Evolutionary conservation across 768 basidiomycete genomes (phyloP), one percentile per base, ranked within the genome.

Genomic region (Coprinopsis sp.): DNA sequence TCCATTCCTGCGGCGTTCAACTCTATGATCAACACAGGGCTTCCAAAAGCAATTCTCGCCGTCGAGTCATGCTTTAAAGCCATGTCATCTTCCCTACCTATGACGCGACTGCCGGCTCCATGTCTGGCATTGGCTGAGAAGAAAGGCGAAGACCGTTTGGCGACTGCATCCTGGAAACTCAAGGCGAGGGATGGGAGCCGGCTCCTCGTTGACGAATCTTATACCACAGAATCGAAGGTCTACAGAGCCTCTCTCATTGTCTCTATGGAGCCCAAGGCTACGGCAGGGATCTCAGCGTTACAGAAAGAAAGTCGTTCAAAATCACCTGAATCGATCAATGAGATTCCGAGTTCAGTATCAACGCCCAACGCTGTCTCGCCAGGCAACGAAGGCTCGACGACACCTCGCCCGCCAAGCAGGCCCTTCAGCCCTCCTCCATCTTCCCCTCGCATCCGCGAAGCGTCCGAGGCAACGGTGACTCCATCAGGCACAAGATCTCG

Each of bases 1-100:
- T 83, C 81, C 1, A 78, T 95, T 30, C 92, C 93, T 0, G 78
- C 83, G 14, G 84, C 90, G 0, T 77, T 92, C 50, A 95, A 93
- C 62, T 79, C 86, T 16, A 80, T 87, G 68, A 82, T 91, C 59
- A 97, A 96, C 56, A 78, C 82, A 2, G 73, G 81, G 30, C 67
- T 94, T 16, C 87, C 90, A 3, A 74, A 78, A 47, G 72, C 81
- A 0, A 81, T 97, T 23, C 63, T 88, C 2, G 73, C 79, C 0
- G 66, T 99, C 33, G 93, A 97, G 59, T 60, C 72, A 21, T 84
- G 80, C 54, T 72, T 91, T 54, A 88, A 87, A 67, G 69, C 70
- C 33, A 68, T 72, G 25, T 76, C 55, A 36, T 58, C 81, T 0
- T 76, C 86, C 0, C 63, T 85, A 24, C 88, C 90, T 13, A 70